Percentiles rank a stretch among this genome's conserved stretches.
phyloP scores from a whole-genome alignment of 139 green algal species.

The Chlamydomonas urium region DNA sequence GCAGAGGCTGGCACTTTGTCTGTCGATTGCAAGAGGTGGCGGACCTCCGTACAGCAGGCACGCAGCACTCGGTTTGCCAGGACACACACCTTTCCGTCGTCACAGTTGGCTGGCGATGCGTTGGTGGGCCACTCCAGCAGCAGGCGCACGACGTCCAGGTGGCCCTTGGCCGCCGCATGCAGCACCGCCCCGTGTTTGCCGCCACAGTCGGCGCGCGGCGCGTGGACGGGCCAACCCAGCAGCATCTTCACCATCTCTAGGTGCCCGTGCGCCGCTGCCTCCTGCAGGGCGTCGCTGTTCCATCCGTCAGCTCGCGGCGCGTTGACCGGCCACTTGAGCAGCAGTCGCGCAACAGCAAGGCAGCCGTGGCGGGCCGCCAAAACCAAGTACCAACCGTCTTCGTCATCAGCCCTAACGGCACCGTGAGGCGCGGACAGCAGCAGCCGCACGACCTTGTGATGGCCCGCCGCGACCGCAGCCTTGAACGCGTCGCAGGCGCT shows the following conservation, averaged over 20 bases:
- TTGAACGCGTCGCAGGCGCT: background rate
- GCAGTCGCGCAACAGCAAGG: background rate
- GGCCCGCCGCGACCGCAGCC: too few relatives aligned
- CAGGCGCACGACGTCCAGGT: constrained; percentile 1
- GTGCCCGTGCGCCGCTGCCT: background rate
- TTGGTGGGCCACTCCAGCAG: constrained; percentile 1
- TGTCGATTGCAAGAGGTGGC: too few relatives aligned
- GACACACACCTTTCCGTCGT: background rate
- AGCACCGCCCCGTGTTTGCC: background rate
- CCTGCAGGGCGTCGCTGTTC: background rate
- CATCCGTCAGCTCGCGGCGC: constrained; percentile 1
- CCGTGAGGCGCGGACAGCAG: too few relatives aligned
- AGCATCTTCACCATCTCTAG: background rate
- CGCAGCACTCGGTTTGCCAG: too few relatives aligned
- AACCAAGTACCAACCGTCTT: too few relatives aligned
- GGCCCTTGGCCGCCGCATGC: background rate
- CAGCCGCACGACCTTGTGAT: too few relatives aligned
- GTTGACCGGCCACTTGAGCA: background rate
- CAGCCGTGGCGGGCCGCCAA: background rate
- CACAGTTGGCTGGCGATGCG: too few relatives aligned
- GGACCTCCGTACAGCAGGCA: too few relatives aligned
- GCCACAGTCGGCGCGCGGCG: constrained; percentile 1
- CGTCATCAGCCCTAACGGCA: too few relatives aligned
- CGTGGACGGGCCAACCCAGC: background rate
- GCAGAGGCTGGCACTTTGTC: too few relatives aligned